phyloP scores from a whole-genome alignment of 2,329 filamentous ascomycete genomes.

The Diplodia sapinea region DNA sequence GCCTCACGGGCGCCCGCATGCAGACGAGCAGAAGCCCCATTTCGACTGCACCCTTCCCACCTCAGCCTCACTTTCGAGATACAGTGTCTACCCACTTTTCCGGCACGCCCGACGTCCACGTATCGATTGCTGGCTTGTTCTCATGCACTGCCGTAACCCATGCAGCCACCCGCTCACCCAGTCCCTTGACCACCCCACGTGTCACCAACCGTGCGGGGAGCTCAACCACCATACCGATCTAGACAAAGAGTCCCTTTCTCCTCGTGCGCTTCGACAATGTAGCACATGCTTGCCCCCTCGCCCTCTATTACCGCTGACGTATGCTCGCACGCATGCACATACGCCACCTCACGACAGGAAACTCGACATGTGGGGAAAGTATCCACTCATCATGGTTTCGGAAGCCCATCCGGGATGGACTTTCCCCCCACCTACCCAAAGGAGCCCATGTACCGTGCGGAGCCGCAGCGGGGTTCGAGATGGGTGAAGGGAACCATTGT shows the following conservation, averaged over 20 bases:
- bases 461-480: too few species aligned
- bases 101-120: background rate
- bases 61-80: background rate
- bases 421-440: too few species aligned
- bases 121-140: background rate
- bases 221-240: background rate
- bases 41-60: background rate
- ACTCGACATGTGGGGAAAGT: background rate
- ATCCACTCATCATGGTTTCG: background rate
- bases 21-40: background rate
- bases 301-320: background rate
- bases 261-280: background rate
- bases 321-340: background rate
- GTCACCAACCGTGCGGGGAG: background rate
- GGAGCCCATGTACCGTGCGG: too few species aligned
- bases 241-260: too few species aligned
- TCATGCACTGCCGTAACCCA: background rate
- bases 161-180: background rate
- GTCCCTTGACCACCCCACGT: background rate
- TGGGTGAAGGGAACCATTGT: too few species aligned
- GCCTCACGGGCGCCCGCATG: background rate
- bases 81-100: background rate
- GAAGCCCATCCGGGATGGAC: background rate
- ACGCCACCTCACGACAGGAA: background rate
- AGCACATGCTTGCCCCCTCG: background rate